Conservation (phyloP, 139 green algal species). For the Volvox africanus region DNA sequence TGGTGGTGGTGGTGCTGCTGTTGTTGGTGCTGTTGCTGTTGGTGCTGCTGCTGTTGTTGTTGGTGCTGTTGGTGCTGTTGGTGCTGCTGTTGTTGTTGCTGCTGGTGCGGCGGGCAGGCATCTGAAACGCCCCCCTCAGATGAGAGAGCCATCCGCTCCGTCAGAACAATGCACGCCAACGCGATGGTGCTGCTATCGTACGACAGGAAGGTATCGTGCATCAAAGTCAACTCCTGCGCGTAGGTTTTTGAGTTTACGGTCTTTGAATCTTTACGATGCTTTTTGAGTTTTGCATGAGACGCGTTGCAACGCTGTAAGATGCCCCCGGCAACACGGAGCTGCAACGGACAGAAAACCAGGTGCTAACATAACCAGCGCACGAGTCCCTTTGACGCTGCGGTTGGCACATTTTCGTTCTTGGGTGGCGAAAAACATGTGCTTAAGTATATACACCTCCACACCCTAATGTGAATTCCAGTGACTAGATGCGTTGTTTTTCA, state of each 20-base stretch:
- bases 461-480: no score
- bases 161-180: neutral
- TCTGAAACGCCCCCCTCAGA: no score
- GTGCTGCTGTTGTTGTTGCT: no score
- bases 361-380: neutral
- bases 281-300: neutral
- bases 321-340: neutral
- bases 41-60: no score
- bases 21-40: no score
- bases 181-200: constrained; percentile 19
- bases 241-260: neutral
- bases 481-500: neutral
- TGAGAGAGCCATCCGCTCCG: neutral
- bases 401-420: no score
- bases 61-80: no score
- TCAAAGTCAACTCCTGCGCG: neutral
- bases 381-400: neutral
- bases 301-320: neutral
- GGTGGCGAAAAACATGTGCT: no score
- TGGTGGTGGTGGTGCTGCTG: no score
- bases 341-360: neutral
- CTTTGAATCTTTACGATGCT: neutral
- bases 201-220: constrained; percentile 7
- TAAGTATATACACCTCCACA: no score
- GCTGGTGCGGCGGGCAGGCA: no score